phyloP scores from a whole-genome alignment of 2,329 filamentous ascomycete species.

The Colletotrichum tropicicola region DNA sequence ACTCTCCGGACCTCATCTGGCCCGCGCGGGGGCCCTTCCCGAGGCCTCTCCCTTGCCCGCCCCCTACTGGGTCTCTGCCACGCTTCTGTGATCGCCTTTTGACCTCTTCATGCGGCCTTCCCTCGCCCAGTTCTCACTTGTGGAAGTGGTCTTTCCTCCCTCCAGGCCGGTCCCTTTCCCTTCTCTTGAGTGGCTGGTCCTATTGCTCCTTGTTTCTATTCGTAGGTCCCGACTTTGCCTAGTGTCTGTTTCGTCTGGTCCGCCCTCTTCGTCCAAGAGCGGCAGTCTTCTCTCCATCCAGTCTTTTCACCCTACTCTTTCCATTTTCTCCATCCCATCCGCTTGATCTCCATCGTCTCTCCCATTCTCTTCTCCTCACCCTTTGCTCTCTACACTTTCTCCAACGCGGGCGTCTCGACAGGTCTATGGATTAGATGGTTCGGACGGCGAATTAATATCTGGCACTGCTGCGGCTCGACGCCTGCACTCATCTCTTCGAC shows the following conservation, averaged over 20 bases:
- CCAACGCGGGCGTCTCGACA: constrained; percentile 28
- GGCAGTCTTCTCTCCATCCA: constrained; percentile 17
- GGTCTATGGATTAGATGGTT: constrained; percentile 50
- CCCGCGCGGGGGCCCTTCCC: constrained; percentile 40
- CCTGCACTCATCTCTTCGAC: constrained; percentile 32
- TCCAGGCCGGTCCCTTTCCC: constrained; percentile 30
- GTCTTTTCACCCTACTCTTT: constrained; percentile 35
- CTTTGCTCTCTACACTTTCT: constrained; percentile 4
- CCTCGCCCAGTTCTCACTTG: constrained; percentile 13
- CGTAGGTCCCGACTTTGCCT: constrained; percentile 39
- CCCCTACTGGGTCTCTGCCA: constrained; percentile 30
- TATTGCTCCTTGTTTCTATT: constrained; percentile 44
- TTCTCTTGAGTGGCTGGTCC: constrained; percentile 41
- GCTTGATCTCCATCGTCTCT: constrained; percentile 23
- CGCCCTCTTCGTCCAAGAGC: constrained; percentile 39
- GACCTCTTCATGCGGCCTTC: constrained; percentile 28
- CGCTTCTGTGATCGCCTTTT: constrained; percentile 31
- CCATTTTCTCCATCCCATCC: constrained; percentile 34
- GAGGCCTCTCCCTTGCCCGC: constrained; percentile 24
- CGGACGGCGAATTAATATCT: constrained; percentile 31
- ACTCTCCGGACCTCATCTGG: constrained; percentile 39
- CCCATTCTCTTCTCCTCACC: constrained; percentile 30
- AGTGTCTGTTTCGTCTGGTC: constrained; percentile 55
- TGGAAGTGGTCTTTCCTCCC: constrained; percentile 18
- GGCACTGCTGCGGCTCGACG: constrained; percentile 47